Conservation (phyloP, 495 filamentous ascomycete species). For the Delitschia confertaspora region DNA sequence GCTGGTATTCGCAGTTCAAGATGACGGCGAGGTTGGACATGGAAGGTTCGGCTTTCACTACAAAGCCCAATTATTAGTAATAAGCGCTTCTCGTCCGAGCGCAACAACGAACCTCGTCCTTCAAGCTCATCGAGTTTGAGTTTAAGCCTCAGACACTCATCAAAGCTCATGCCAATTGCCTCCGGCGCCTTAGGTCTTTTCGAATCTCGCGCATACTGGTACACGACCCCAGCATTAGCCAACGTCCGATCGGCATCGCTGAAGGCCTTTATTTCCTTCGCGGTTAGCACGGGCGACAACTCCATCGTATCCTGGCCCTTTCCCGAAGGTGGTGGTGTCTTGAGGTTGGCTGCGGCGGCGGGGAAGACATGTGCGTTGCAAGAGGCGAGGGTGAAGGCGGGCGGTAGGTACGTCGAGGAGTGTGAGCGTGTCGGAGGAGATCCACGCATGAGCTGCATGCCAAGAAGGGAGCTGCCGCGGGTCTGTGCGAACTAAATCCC, state of each 20-base stretch:
- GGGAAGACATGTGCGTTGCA: conserved; percentile 16
- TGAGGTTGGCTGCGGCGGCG: not conserved
- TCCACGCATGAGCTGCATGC: too few species aligned
- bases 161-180: conserved; percentile 8
- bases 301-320: conserved; percentile 10
- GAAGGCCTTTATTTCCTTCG: conserved; percentile 8
- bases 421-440: too few species aligned
- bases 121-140: conserved; percentile 26
- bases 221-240: not conserved
- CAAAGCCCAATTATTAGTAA: not conserved
- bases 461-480: too few species aligned
- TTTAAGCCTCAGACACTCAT: conserved; percentile 25
- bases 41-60: conserved; percentile 5
- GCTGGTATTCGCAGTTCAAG: conserved; percentile 29
- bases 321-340: not conserved
- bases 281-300: conserved; percentile 11
- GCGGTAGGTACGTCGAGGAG: too few species aligned
- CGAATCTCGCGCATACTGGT: conserved; percentile 1
- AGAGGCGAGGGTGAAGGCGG: too few species aligned
- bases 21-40: conserved; percentile 14
- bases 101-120: conserved; percentile 7
- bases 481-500: too few species aligned
- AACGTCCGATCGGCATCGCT: conserved; percentile 6
- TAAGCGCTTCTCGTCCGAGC: not conserved
- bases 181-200: not conserved